A percentile compares a stretch with the other conserved stretches of the same genome.
Conservation (phyloP, 805 yeast genomes). For the Monosporozyma aerobia region DNA sequence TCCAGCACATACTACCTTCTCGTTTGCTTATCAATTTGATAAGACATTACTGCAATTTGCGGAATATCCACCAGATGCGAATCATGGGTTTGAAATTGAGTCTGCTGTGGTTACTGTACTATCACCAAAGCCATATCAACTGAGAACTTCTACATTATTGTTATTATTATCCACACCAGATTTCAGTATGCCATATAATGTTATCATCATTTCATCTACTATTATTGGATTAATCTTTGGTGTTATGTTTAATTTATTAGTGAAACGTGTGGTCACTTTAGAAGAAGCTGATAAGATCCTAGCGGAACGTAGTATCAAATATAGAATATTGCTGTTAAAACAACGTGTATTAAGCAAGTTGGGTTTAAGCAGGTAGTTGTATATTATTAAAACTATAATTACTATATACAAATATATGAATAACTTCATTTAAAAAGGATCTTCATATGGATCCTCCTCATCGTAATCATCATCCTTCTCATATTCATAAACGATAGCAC, state of each 20-base stretch:
- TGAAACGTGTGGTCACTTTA: conserved; percentile 65
- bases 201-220: conserved; percentile 86
- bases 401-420: not conserved
- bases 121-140: conserved; percentile 35
- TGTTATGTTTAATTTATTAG: conserved; percentile 66
- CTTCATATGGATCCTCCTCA: conserved; percentile 96
- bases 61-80: conserved; percentile 99
- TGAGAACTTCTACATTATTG: conserved; percentile 80
- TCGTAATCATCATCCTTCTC: conserved; percentile 97
- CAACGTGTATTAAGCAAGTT: conserved; percentile 4
- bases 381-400: not conserved
- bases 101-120: conserved; percentile 73
- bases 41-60: conserved; percentile 74
- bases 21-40: conserved; percentile 71
- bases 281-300: conserved; percentile 46
- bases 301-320: conserved; percentile 13
- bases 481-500: conserved; percentile 91
- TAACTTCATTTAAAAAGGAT: conserved; percentile 54
- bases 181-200: conserved; percentile 97
- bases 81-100: conserved; percentile 91
- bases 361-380: not conserved
- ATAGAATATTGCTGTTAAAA: conserved; percentile 15
- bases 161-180: conserved; percentile 92
- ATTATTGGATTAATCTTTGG: conserved; percentile 91
- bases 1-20: conserved; percentile 55